A percentile compares a stretch with the other conserved stretches of the same genome.
These are phyloP conservation scores for Brassica rapa DNA, from an alignment of 345 rosid species.

Conservation along the genomic window DNA sequence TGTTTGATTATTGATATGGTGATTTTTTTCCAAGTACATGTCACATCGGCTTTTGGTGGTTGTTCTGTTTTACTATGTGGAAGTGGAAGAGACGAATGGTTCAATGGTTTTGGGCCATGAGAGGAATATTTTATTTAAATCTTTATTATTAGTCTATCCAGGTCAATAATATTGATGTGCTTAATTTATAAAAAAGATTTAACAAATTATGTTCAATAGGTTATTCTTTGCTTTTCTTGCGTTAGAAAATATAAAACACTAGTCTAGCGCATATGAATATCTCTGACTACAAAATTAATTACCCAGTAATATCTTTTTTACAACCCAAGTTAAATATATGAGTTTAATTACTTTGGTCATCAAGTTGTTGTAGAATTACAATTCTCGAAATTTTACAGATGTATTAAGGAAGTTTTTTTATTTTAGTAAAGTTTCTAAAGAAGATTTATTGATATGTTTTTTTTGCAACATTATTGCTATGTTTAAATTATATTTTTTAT, in stretches of 20 bases:
- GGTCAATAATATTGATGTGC: slow-evolving; percentile 3
- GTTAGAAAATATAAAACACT: not conserved
- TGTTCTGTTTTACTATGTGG: slow-evolving; percentile 12
- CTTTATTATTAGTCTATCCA: not conserved
- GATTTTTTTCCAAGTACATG: slow-evolving; percentile 14
- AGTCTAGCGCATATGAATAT: not conserved
- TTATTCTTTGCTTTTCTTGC: not conserved
- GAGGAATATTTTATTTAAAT: not conserved
- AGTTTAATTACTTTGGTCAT: not conserved
- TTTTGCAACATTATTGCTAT: not conserved
- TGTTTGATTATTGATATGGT: slow-evolving; percentile 5
- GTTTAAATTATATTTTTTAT: not conserved
- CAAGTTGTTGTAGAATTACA: not conserved
- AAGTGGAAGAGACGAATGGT: slow-evolving; percentile 29
- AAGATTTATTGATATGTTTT: not conserved
- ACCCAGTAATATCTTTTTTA: not conserved
- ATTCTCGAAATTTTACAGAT: not conserved
- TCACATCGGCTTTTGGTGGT: slow-evolving; percentile 30
- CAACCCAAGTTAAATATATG: not conserved
- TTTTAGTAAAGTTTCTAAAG: not conserved
- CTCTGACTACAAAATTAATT: not conserved
- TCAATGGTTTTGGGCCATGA: slow-evolving; percentile 37
- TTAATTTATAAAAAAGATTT: not conserved
- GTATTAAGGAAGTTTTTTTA: not conserved
- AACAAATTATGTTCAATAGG: not conserved